Evolutionary conservation across 2,329 filamentous ascomycete species (phyloP).

Genomic region (Neodidymelliopsis sp.): DNA sequence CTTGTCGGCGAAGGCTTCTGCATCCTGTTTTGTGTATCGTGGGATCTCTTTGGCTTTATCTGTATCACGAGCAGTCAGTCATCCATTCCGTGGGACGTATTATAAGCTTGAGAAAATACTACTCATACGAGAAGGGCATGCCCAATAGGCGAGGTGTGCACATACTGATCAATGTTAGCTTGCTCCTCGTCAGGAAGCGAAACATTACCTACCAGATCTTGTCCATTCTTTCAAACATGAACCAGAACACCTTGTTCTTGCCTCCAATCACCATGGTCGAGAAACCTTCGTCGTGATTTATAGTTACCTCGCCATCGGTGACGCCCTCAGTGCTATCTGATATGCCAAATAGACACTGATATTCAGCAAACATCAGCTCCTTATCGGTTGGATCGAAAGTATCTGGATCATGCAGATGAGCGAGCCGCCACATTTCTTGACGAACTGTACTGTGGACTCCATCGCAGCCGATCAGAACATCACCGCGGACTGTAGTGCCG

Average conservation of each 20-base stretch:
- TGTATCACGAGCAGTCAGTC: slow-evolving; percentile 12
- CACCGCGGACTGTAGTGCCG: slow-evolving; percentile 14
- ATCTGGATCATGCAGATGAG: slow-evolving; percentile 4
- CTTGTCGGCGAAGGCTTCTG: slow-evolving; percentile 32
- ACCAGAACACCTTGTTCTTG: slow-evolving; percentile 37
- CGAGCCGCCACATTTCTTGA: slow-evolving; percentile 25
- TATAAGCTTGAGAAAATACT: too few species aligned
- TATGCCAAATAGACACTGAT: slow-evolving; percentile 24
- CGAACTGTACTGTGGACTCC: slow-evolving; percentile 26
- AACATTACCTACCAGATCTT: slow-evolving; percentile 19
- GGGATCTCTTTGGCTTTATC: slow-evolving; percentile 36
- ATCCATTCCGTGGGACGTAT: too few species aligned
- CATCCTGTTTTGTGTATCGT: slow-evolving; percentile 44
- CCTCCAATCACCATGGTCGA: slow-evolving; percentile 22
- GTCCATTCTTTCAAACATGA: slow-evolving; percentile 32
- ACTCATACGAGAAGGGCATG: too few species aligned
- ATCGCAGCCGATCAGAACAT: slow-evolving; percentile 27
- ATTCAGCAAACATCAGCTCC: slow-evolving; percentile 18
- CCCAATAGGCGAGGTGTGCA: too few species aligned
- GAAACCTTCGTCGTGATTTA: slow-evolving; percentile 11
- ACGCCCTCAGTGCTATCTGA: slow-evolving; percentile 6
- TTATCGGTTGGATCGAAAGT: slow-evolving; percentile 12
- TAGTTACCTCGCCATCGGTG: slow-evolving; percentile 10
- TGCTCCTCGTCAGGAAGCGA: neutral
- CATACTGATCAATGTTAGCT: slow-evolving; percentile 8